Conservation (phyloP, 306 rosid genomes). For the Potentilla sterilis region DNA sequence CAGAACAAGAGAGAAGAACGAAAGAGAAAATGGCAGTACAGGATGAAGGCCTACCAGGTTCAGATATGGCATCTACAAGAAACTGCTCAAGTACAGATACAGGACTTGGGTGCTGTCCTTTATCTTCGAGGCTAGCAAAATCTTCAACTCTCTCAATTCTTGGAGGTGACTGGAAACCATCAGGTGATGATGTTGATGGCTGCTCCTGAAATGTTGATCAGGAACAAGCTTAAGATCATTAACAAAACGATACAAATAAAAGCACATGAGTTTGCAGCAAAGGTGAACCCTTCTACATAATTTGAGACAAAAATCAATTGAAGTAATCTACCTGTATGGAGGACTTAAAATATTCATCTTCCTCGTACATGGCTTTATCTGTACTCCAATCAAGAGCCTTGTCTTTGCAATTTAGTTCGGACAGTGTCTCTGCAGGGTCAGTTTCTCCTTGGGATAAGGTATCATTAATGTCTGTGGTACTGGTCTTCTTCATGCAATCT, state of each 20-base stretch:
- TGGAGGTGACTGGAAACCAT: slow-evolving; percentile 36
- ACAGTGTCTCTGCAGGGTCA: neutral
- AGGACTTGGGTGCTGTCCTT: slow-evolving; percentile 27
- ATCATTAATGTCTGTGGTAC: slow-evolving; percentile 10
- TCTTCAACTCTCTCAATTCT: slow-evolving; percentile 30
- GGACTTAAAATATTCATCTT: slow-evolving; percentile 29
- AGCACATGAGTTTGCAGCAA: slow-evolving; percentile 19
- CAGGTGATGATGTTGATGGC: slow-evolving; percentile 28
- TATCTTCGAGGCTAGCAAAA: slow-evolving; percentile 21
- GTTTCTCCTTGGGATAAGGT: slow-evolving; percentile 11
- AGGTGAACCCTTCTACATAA: neutral
- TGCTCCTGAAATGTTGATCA: slow-evolving; percentile 41
- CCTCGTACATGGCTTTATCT: slow-evolving; percentile 18
- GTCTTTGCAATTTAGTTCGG: slow-evolving; percentile 4
- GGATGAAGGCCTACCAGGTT: slow-evolving; percentile 38
- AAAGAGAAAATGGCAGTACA: neutral
- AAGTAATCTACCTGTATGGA: slow-evolving; percentile 40
- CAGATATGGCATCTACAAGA: slow-evolving; percentile 26
- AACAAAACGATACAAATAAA: neutral
- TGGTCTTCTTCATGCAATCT: slow-evolving; percentile 3
- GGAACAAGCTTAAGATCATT: slow-evolving; percentile 26
- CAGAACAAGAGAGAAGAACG: neutral
- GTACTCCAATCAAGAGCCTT: slow-evolving; percentile 22
- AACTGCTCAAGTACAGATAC: slow-evolving; percentile 33
- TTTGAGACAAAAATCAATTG: neutral